Evolutionary conservation across 352 stramenopile genomes (phyloP), one percentile per base, ranked within the genome.

Genomic region (Pythium pyrilobum): DNA sequence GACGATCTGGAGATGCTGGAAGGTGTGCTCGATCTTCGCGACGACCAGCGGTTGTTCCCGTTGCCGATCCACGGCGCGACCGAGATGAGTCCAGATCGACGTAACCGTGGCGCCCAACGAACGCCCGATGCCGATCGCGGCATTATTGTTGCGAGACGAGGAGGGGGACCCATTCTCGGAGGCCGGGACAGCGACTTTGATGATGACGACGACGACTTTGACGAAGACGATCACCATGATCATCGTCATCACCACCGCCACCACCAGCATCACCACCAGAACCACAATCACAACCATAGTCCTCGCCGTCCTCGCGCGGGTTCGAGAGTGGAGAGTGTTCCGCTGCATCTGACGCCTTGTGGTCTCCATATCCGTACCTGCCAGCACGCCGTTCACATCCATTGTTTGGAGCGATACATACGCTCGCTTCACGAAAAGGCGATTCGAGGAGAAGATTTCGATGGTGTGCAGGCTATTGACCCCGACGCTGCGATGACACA

Each of bases 401-500:
- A 87, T n/a, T 95, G 85, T 38, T 62, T 95, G 21, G 85, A 95
- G 57, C 75, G 79, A 2, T 95, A 95, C 52, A 93, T 95, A 41
- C 80, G 67, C 15, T 93, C 82, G 6, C 59, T 95, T 27, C 82
- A 95, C 55, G 77, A 95, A 37, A 95, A 95, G 47, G 85, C 85
- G 4, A 90, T 90, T 54, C 85, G 82, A 37, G 85, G 85, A 27
- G 85, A 95, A 59, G 85, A 95, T 37, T 95, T 93, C 62, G 85
- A 95, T 56, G 85, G 85, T 10, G 81, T 91, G 51, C 85, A 95
- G 62, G 85, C 85, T 5, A 92, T 95, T 34, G 85, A 95, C 59
- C 80, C 80, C 9, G 85, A 95, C 56, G 90, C 85, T 34, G 74
- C 79, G 10, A 95, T 95, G 85, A 95, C 79, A 6, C 85, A 97